phyloP scores from a whole-genome alignment of 345 rosid genomes.

The Iberis pinnata region DNA sequence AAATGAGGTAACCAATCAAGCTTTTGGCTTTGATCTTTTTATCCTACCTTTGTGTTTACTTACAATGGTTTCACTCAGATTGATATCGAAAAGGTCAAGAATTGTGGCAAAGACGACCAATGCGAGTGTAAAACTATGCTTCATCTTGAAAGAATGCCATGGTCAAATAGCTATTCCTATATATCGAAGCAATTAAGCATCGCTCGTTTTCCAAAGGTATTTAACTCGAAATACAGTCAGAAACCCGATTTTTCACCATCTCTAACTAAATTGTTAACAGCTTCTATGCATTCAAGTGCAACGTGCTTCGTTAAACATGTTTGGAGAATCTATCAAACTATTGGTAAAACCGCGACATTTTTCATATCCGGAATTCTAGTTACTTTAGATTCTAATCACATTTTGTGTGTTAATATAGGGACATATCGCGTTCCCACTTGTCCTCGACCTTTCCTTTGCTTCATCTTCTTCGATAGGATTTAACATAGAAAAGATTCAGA shows the following conservation, averaged over 20 bases:
- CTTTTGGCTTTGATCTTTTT: too few species aligned
- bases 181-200: slow-evolving; percentile 52
- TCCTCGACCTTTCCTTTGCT: slow-evolving; percentile 22
- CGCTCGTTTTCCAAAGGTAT: slow-evolving; percentile 71
- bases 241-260: not conserved
- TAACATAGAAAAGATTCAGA: slow-evolving; percentile 17
- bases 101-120: slow-evolving; percentile 44
- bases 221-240: not conserved
- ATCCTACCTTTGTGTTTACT: not conserved
- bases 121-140: slow-evolving; percentile 48
- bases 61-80: slow-evolving; percentile 28
- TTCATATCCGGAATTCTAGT: not conserved
- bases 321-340: slow-evolving; percentile 62
- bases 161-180: slow-evolving; percentile 59
- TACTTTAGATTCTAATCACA: not conserved
- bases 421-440: slow-evolving; percentile 20
- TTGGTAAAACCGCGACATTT: slow-evolving; percentile 36
- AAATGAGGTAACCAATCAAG: slow-evolving; percentile 42
- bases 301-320: slow-evolving; percentile 51
- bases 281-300: slow-evolving; percentile 79
- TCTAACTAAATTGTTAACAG: slow-evolving; percentile 38
- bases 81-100: slow-evolving; percentile 47
- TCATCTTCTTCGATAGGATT: slow-evolving; percentile 23
- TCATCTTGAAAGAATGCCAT: slow-evolving; percentile 50
- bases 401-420: slow-evolving; percentile 7